phyloP scores from a whole-genome alignment of 306 rosid species.

The Canavalia gladiata region DNA sequence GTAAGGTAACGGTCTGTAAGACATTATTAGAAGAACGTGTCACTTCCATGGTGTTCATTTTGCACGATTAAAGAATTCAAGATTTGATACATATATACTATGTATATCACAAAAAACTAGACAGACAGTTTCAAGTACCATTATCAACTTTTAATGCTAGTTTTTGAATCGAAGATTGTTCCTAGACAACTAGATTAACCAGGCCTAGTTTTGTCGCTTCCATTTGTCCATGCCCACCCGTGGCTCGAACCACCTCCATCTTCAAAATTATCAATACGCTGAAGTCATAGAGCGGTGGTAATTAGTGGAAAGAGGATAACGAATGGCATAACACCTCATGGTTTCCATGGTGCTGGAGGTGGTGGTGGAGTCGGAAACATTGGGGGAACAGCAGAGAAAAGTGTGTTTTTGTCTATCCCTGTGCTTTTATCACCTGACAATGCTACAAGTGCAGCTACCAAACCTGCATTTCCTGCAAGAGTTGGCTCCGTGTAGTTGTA shows the following conservation, averaged over 20 bases:
- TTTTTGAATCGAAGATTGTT: conserved; percentile 2
- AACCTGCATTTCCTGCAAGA: conserved; percentile 85
- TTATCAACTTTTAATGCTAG: conserved; percentile 32
- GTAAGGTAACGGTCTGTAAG: background rate
- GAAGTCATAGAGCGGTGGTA: conserved; percentile 47
- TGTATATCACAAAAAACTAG: conserved; percentile 58
- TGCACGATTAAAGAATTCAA: conserved; percentile 60
- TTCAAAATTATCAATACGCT: conserved; percentile 49
- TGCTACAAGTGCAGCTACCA: conserved; percentile 80
- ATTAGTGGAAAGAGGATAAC: conserved; percentile 23
- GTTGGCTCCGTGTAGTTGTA: conserved; percentile 93
- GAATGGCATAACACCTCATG: conserved; percentile 51
- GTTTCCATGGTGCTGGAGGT: conserved; percentile 93
- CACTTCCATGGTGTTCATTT: conserved; percentile 53
- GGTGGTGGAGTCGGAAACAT: conserved; percentile 94
- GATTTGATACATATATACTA: conserved; percentile 53
- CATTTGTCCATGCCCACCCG: conserved; percentile 7
- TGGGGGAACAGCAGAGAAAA: conserved; percentile 85
- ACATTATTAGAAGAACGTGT: conserved; percentile 32
- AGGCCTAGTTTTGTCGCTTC: conserved; percentile 19
- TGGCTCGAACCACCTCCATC: conserved; percentile 41
- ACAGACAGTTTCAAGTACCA: conserved; percentile 34
- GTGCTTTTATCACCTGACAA: conserved; percentile 70
- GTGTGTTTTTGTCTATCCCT: conserved; percentile 79
- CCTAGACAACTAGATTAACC: conserved; percentile 13